These are phyloP conservation scores for Alternaria consortialis DNA, from an alignment of 2,329 filamentous ascomycete genomes.

Conservation along the genomic window DNA sequence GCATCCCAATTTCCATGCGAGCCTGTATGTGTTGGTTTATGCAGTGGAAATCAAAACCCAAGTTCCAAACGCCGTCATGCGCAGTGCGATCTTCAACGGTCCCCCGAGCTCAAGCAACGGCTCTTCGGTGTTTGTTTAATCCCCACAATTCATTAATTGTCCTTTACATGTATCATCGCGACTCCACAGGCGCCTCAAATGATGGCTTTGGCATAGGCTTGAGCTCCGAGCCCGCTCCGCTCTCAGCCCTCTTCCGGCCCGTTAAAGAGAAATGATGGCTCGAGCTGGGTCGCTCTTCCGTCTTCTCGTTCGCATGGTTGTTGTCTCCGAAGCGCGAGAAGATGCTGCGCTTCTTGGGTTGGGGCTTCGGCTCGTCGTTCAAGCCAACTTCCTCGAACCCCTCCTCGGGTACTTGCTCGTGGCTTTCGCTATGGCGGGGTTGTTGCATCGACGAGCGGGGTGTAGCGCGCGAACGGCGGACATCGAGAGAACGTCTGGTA, in stretches of 20 bases:
- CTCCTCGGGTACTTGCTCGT: slow-evolving; percentile 74
- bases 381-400: slow-evolving; percentile 90
- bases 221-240: slow-evolving; percentile 72
- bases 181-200: slow-evolving; percentile 36
- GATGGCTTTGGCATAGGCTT: slow-evolving; percentile 65
- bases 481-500: slow-evolving; percentile 65
- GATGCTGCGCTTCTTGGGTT: slow-evolving; percentile 76
- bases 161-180: slow-evolving; percentile 24
- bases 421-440: slow-evolving; percentile 65
- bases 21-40: neutral
- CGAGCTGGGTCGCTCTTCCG: slow-evolving; percentile 55
- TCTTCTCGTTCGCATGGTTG: slow-evolving; percentile 34
- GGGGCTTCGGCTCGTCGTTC: slow-evolving; percentile 75
- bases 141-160: slow-evolving; percentile 10
- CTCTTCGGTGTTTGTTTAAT: neutral
- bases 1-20: neutral
- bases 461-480: slow-evolving; percentile 63
- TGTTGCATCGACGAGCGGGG: slow-evolving; percentile 69
- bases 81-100: neutral
- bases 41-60: neutral
- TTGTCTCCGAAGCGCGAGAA: slow-evolving; percentile 81
- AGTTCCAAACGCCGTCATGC: slow-evolving; percentile 1
- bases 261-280: slow-evolving; percentile 70
- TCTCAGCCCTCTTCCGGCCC: slow-evolving; percentile 78
- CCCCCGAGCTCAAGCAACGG: neutral